Conservation (phyloP, 495 filamentous ascomycete species). For the Neurospora tetraspora region DNA sequence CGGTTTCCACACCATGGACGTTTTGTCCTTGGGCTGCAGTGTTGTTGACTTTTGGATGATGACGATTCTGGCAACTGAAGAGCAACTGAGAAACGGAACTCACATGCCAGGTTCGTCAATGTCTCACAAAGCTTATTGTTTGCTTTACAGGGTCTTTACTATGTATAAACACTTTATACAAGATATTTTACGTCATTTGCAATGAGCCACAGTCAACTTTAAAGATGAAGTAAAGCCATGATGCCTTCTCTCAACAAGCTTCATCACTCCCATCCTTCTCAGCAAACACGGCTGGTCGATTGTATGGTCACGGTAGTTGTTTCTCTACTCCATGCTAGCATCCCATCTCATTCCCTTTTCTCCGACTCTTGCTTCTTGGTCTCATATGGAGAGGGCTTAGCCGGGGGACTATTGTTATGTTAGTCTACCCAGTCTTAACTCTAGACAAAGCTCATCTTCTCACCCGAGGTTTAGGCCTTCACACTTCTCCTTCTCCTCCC, state of each 20-base stretch:
- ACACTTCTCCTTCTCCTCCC: conserved; percentile 23
- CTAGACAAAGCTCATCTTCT: neutral
- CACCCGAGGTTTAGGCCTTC: conserved; percentile 10
- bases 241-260: too few species aligned
- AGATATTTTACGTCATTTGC: neutral
- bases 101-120: neutral
- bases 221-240: neutral
- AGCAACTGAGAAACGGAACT: neutral
- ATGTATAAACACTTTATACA: neutral
- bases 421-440: neutral
- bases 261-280: too few species aligned
- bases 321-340: neutral
- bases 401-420: neutral
- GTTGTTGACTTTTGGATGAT: neutral
- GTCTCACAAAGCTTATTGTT: neutral
- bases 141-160: neutral
- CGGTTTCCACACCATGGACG: neutral
- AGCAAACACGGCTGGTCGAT: neutral
- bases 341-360: neutral
- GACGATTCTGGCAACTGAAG: neutral
- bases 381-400: neutral
- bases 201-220: neutral
- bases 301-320: neutral
- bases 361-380: neutral
- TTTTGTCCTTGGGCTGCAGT: neutral